Conservation (phyloP, 1,139 yeast genomes). For the Scheffersomyces lignicola region DNA sequence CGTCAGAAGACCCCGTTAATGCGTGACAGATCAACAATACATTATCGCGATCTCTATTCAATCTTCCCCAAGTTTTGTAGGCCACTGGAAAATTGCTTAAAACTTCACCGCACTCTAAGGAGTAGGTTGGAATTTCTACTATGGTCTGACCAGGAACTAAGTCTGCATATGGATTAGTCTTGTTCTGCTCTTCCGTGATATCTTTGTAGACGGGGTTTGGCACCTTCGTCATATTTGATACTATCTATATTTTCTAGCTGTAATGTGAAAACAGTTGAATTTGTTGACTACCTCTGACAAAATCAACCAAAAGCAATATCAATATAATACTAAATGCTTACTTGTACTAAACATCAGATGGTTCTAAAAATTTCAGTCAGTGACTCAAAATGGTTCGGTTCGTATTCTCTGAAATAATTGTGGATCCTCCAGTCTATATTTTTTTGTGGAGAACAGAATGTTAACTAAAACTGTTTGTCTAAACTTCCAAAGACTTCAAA, state of each 20-base stretch:
- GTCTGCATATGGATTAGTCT: constrained; percentile 63
- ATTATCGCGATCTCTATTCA: constrained; percentile 67
- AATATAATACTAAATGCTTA: constrained; percentile 17
- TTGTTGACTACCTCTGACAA: too few relatives aligned
- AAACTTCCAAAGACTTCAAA: too few relatives aligned
- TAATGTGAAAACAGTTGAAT: too few relatives aligned
- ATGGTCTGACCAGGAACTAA: constrained; percentile 81
- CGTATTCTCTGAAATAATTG: constrained; percentile 1
- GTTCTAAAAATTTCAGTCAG: constrained; percentile 3
- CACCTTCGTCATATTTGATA: constrained; percentile 2
- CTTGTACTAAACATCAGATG: constrained; percentile 12
- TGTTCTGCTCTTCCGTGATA: constrained; percentile 47
- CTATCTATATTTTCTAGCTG: too few relatives aligned
- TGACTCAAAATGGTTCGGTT: constrained; percentile 9
- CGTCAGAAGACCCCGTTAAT: constrained; percentile 92
- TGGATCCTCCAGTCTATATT: constrained; percentile 1
- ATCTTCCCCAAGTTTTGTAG: constrained; percentile 90
- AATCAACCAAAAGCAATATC: too few relatives aligned
- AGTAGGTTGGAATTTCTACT: constrained; percentile 74
- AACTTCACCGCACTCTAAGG: constrained; percentile 80
- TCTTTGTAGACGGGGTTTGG: constrained; percentile 26
- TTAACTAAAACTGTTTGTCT: not conserved
- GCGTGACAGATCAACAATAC: constrained; percentile 92
- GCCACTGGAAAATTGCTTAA: constrained; percentile 83
- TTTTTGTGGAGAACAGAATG: not conserved